These are phyloP conservation scores for Auricularia auricula-judae DNA, from an alignment of 768 basidiomycete genomes.

Conservation along the genomic window DNA sequence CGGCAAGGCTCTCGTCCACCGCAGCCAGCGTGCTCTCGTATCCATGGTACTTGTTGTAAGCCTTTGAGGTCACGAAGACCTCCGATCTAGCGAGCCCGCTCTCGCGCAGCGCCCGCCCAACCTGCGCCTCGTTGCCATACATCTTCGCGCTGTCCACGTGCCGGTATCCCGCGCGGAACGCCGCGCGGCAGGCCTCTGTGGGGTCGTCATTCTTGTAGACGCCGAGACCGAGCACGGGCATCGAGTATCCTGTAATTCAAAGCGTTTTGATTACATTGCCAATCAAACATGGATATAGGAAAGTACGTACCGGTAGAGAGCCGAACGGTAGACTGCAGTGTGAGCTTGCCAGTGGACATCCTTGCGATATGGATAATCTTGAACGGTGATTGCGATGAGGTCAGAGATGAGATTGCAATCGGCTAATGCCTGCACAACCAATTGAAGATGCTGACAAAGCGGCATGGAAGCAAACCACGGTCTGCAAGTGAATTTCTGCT, in stretches of 20 bases:
- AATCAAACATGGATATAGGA: no score
- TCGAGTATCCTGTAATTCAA: conserved; percentile 31
- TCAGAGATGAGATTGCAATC: no score
- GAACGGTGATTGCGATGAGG: no score
- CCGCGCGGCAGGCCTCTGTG: conserved; percentile 43
- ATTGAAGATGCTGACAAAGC: no score
- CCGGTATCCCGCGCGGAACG: conserved; percentile 59
- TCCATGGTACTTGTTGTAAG: conserved; percentile 43
- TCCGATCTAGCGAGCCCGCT: conserved; percentile 46
- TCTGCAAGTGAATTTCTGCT: no score
- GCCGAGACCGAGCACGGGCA: conserved; percentile 60
- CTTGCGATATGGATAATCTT: no score
- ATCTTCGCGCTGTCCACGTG: conserved; percentile 66
- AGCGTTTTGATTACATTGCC: background rate
- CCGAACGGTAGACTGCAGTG: background rate
- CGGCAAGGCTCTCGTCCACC: conserved; percentile 49
- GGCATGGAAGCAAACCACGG: no score
- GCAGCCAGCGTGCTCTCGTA: conserved; percentile 49
- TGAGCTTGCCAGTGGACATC: background rate
- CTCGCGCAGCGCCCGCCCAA: conserved; percentile 18
- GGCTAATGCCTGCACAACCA: no score
- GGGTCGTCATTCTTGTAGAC: conserved; percentile 54
- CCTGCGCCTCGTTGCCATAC: conserved; percentile 32
- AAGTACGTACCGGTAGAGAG: background rate
- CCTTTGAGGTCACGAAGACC: conserved; percentile 66